Base-by-base conservation (phyloP, 225 moss, liverwort and hornwort genomes). In the Polytrichum formosum region DNA sequence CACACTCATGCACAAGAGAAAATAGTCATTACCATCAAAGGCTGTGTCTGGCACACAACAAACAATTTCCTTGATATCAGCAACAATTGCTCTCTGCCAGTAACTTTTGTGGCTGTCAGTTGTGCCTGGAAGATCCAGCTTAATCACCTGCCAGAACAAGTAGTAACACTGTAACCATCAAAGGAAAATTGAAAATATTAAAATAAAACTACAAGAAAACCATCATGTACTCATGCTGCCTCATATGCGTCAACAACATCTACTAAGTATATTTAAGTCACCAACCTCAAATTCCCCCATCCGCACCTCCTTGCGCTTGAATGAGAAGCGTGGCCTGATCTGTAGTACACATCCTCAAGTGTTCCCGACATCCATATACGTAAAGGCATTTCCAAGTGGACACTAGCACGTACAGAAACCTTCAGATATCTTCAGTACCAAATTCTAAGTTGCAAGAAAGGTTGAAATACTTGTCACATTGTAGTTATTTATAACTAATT, bases 11-110 rank as follows among this genome's bases (percentile, higher is more conserved):
- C 13, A 46, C 46, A 46, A 46, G 46, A 37, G 46, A 16, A 13
- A 46, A 46, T 16, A 46, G 46, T 46, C 46, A 63, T 28, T 72
- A 93, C 92, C 92, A 81, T 92, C 96, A 75, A 92, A 96, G 61
- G 87, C 85, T 69, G 87, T 79, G 61, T 93, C 96, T 22, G 96
- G 93, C 19, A 91, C 91, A 72, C 96, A 91, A 64, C 96, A 96
- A 31, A 96, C 84, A 64, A 87, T 81, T 78, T 96, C 96, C 84
- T 95, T 95, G 16, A 92, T 87, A 76, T 95, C 94, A 56, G 94
- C 94, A 70, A 90, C 94, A 82, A 95, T 70, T 31, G 80, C 75
- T 74, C 92, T 90, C 87, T 86, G 86, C 71, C 85, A 74, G 68
- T 92, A 89, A 74, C 71, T 67, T 67, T 76, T 87, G 79, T 89